Evolutionary conservation across 1,284 basidiomycete species (phyloP).

Genomic region (Takashimella koratensis): DNA sequence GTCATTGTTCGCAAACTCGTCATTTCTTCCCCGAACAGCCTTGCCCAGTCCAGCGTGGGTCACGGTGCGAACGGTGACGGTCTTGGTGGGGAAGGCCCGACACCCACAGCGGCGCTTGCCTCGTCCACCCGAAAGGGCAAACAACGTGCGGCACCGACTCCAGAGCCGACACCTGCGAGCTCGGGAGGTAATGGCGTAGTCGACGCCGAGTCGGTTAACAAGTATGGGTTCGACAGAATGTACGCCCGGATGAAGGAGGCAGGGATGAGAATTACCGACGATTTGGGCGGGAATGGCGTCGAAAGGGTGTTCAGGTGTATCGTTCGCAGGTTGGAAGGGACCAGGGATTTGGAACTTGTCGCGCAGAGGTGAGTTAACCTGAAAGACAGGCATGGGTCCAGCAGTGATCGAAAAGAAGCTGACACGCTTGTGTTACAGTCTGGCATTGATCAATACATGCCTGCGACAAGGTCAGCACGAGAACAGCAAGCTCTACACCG

Average conservation of each 20-base stretch:
- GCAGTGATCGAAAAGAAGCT: constrained; percentile 5
- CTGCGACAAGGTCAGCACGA: constrained; percentile 38
- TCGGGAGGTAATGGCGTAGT: background rate
- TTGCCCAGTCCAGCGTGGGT: background rate
- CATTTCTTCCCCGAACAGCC: constrained; percentile 27
- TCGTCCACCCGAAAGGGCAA: constrained; percentile 20
- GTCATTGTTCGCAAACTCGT: constrained; percentile 43
- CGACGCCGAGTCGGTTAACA: constrained; percentile 34
- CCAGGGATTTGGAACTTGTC: constrained; percentile 75
- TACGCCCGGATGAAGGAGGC: constrained; percentile 71
- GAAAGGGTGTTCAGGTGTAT: constrained; percentile 52
- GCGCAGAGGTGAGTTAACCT: constrained; percentile 63
- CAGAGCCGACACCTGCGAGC: background rate
- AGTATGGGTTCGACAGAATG: constrained; percentile 77
- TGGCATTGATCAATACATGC: constrained; percentile 81
- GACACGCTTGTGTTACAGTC: constrained; percentile 51
- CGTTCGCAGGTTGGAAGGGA: constrained; percentile 68
- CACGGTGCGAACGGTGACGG: constrained; percentile 14
- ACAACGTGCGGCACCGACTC: constrained; percentile 6
- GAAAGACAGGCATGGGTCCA: background rate
- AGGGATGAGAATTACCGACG: constrained; percentile 60
- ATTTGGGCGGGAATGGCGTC: constrained; percentile 13
- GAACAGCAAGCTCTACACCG: constrained; percentile 30
- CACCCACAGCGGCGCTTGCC: background rate
- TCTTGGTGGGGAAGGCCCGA: constrained; percentile 17